Evolutionary conservation across 495 filamentous ascomycete genomes (phyloP), one percentile per base, ranked within the genome.

Genomic region (Hypoxylon fragiforme): DNA sequence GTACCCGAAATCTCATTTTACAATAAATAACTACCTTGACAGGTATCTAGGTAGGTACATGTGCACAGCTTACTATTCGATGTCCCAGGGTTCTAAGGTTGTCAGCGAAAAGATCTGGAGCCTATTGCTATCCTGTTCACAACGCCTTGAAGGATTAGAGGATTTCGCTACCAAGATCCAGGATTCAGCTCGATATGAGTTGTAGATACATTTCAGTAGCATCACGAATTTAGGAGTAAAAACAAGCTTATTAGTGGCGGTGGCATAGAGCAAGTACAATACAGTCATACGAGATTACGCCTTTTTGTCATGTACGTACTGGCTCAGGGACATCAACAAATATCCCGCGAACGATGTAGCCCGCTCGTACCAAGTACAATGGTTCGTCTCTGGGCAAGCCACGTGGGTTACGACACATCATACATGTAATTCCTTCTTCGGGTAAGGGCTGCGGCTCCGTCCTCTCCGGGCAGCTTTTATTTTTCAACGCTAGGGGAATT

Each of bases 401-500:
- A 61, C 57, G 57, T 61, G 51, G 41, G 19, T 16, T 24, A 15
- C 9, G 13, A 44, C 39, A 48, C 51, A 56, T 56, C 43, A 43
- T 44, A n/a, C n/a, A n/a, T n/a, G n/a, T n/a, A 8, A 39, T 6
- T 31, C n/a, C 38, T 37, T 31, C n/a, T 30, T 44, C 30, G 6
- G 34, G 46, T 61, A 51, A 34, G 37, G 50, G 32, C 16, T 48
- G 43, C 41, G 32, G 40, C 41, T 47, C 41, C 42, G 34, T 46
- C 24, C 9, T 18, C 2, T 16, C 14, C 34, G 34, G 34, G 44
- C 31, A 41, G 42, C n/a, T 37, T 26, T 36, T 9, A 9, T 28
- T 9, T 1, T n/a, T n/a, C n/a, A 31, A 15, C 46, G 32, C 57
- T 61, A 61, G 46, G 51, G 46, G 51, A 51, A 34, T 61, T 55